Evolutionary conservation across 345 rosid genomes (phyloP).

Genomic region (Psidium guajava): DNA sequence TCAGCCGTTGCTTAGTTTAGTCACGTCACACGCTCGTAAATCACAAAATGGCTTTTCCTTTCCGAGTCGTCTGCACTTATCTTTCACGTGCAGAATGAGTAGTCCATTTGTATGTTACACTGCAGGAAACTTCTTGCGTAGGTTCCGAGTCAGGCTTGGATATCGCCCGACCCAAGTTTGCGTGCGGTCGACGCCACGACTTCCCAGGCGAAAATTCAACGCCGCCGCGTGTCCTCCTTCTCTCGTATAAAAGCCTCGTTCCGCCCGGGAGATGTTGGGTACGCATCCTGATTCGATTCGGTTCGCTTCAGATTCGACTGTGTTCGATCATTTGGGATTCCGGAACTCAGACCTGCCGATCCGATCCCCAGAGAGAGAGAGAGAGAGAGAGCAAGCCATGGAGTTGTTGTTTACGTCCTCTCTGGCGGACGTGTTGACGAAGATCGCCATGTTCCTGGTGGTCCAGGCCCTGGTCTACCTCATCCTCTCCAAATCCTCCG

Average conservation of each 20-base stretch:
- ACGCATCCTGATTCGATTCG: not conserved
- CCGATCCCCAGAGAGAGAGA: not conserved
- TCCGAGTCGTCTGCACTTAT: not conserved
- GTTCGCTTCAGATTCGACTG: not conserved
- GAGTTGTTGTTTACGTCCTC: not conserved
- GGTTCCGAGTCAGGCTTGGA: not conserved
- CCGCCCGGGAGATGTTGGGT: not conserved
- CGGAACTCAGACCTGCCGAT: not conserved
- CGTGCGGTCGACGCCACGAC: not conserved
- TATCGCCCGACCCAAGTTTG: not conserved
- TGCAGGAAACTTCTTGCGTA: not conserved
- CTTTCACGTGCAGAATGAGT: not conserved
- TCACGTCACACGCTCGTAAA: not conserved
- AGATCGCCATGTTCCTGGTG: conserved; percentile 24
- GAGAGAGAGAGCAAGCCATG: not conserved
- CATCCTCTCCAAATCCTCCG: conserved; percentile 36
- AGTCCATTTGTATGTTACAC: too few species aligned
- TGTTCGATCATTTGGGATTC: not conserved
- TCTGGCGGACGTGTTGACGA: conserved; percentile 16
- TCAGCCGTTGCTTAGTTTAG: not conserved
- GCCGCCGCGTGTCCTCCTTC: not conserved
- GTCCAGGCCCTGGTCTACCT: conserved; percentile 43
- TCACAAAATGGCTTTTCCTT: not conserved
- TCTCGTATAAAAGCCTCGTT: not conserved
- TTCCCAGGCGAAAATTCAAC: not conserved